A percentile compares a stretch with the other conserved stretches of the same genome.
These are phyloP conservation scores for Ophiosphaerella narmari DNA, from an alignment of 2,329 filamentous ascomycete species.

Conservation along the genomic window DNA sequence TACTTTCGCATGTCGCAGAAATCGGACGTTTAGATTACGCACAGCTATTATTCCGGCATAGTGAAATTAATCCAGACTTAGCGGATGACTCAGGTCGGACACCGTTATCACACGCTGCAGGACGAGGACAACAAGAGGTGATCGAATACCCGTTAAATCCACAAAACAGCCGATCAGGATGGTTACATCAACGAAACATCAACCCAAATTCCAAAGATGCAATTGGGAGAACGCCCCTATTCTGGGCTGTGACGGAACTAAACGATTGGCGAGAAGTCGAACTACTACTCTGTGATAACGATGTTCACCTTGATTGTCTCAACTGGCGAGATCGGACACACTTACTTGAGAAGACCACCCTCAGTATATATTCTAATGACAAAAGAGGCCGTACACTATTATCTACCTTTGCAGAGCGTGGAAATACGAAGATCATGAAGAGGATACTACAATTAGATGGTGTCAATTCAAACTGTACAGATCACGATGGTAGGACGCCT, in stretches of 20 bases:
- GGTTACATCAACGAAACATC: neutral
- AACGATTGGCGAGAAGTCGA: neutral
- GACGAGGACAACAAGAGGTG: neutral
- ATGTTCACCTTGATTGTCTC: neutral
- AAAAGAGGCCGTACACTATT: neutral
- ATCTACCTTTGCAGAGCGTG: no score
- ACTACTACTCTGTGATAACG: neutral
- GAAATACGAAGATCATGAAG: no score
- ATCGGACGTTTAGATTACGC: neutral
- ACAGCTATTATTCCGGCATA: neutral
- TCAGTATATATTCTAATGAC: neutral
- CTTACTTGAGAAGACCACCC: neutral
- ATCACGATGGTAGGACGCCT: neutral
- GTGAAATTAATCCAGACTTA: neutral
- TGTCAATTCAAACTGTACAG: neutral
- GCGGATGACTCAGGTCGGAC: neutral
- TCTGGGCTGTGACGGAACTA: neutral
- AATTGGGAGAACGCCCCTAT: conserved; percentile 1
- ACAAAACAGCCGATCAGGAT: neutral
- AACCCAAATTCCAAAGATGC: conserved; percentile 4
- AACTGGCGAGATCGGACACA: conserved; percentile 1
- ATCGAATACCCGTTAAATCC: neutral
- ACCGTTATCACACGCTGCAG: conserved; percentile 3
- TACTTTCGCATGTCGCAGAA: neutral
- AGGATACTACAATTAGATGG: neutral